phyloP scores from a whole-genome alignment of 495 filamentous ascomycete genomes.

The Hamigera avellanea region DNA sequence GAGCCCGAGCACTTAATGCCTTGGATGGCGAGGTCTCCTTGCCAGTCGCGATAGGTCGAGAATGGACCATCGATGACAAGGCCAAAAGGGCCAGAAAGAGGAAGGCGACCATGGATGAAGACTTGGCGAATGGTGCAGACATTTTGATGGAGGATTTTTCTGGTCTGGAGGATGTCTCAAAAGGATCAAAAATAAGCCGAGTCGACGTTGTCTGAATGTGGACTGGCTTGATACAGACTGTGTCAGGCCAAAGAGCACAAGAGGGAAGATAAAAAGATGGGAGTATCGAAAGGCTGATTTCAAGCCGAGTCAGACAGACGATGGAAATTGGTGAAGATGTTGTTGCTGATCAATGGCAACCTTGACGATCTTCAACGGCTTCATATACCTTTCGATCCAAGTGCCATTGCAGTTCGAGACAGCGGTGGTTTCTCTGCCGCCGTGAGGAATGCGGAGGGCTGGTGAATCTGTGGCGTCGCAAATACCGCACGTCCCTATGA shows the following conservation, averaged over 20 bases:
- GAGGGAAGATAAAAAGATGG: too few species aligned
- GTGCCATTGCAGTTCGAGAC: background rate
- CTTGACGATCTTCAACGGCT: background rate
- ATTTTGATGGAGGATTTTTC: background rate
- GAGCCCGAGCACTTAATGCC: conserved; percentile 1
- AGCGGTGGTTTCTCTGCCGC: conserved; percentile 1
- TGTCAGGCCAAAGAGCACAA: too few species aligned
- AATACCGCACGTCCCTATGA: background rate
- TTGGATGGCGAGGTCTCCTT: background rate
- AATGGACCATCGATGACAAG: conserved; percentile 4
- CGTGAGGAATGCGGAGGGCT: conserved; percentile 6
- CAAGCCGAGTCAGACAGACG: too few species aligned
- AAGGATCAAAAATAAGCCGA: too few species aligned
- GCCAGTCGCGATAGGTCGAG: conserved; percentile 1
- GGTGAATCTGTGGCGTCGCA: background rate
- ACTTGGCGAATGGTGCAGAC: conserved; percentile 1
- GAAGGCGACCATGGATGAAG: conserved; percentile 1
- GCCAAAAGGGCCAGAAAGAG: conserved; percentile 2
- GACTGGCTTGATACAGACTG: too few species aligned
- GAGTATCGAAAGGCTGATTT: too few species aligned
- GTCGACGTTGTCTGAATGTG: too few species aligned
- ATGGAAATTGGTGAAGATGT: too few species aligned
- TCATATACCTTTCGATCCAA: background rate
- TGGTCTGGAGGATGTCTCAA: too few species aligned
- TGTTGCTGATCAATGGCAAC: background rate